A percentile compares a stretch with the other conserved stretches of the same genome.
These are phyloP conservation scores for Hyphopichia wangnamkhiaoensis DNA, from an alignment of 1,139 yeast species.

Conservation along the genomic window DNA sequence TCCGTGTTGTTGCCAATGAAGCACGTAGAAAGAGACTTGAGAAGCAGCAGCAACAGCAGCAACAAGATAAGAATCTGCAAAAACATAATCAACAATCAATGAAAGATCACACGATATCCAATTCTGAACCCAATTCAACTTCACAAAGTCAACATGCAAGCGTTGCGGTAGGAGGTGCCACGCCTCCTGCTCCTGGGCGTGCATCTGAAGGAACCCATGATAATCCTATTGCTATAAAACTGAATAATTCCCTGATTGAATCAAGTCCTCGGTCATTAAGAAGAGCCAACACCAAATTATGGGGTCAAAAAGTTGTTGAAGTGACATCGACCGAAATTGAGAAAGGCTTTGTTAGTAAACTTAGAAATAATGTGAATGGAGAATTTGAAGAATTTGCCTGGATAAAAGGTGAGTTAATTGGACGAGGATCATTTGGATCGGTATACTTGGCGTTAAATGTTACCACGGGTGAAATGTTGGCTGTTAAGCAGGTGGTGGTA, in stretches of 20 bases:
- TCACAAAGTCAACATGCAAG: too few relatives aligned
- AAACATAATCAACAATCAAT: too few relatives aligned
- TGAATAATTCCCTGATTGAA: slow-evolving; percentile 1
- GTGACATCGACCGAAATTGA: slow-evolving; percentile 75
- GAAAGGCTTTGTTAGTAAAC: slow-evolving; percentile 56
- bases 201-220: too few relatives aligned
- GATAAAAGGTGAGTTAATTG: slow-evolving; percentile 97
- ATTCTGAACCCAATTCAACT: too few relatives aligned
- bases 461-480: slow-evolving; percentile 98
- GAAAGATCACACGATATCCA: too few relatives aligned
- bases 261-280: slow-evolving; percentile 36
- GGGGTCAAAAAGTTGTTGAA: slow-evolving; percentile 95
- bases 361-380: slow-evolving; percentile 62
- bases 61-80: slow-evolving; percentile 1
- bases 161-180: too few relatives aligned
- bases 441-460: slow-evolving; percentile 91
- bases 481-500: slow-evolving; percentile 90
- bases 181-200: too few relatives aligned
- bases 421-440: slow-evolving; percentile 96
- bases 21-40: slow-evolving; percentile 62
- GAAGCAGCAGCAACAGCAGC: slow-evolving; percentile 18
- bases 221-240: too few relatives aligned
- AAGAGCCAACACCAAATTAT: slow-evolving; percentile 88
- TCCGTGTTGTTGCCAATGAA: slow-evolving; percentile 89
- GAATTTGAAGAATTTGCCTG: slow-evolving; percentile 86